phyloP scores from a whole-genome alignment of 805 yeast genomes.

The Starmerella kuoi region DNA sequence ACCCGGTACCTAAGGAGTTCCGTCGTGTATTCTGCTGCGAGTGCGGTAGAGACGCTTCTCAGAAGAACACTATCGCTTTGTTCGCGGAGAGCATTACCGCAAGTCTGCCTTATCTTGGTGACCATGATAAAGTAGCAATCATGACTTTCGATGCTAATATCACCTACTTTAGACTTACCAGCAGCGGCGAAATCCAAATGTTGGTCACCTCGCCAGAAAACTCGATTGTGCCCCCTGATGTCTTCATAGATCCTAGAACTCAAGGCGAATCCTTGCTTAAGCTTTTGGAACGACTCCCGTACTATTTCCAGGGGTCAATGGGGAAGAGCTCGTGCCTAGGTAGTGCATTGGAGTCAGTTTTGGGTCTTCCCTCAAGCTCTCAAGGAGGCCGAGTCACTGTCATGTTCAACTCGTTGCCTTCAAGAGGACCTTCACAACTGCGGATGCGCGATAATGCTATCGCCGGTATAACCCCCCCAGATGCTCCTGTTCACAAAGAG shows the following conservation, averaged over 20 bases:
- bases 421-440: constrained; percentile 64
- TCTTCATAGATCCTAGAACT: constrained; percentile 34
- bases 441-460: constrained; percentile 24
- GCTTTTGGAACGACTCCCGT: constrained; percentile 51
- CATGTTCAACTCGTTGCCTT: constrained; percentile 56
- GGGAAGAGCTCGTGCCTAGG: constrained; percentile 62
- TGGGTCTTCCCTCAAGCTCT: constrained; percentile 38
- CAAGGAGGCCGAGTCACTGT: constrained; percentile 71
- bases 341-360: constrained; percentile 60
- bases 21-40: constrained; percentile 68
- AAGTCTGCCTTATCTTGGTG: constrained; percentile 30
- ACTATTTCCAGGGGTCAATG: constrained; percentile 31
- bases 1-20: constrained; percentile 29
- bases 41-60: constrained; percentile 45
- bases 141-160: constrained; percentile 62
- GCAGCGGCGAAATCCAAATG: constrained; percentile 18
- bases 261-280: constrained; percentile 33
- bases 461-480: constrained; percentile 23
- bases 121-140: constrained; percentile 47
- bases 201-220: constrained; percentile 39
- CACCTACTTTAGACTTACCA: constrained; percentile 41
- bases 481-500: constrained; percentile 32
- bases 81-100: constrained; percentile 58
- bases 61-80: constrained; percentile 43
- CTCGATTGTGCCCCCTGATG: constrained; percentile 58